phyloP scores from a whole-genome alignment of 1,139 yeast species.

The Arxiozyma bovina region DNA sequence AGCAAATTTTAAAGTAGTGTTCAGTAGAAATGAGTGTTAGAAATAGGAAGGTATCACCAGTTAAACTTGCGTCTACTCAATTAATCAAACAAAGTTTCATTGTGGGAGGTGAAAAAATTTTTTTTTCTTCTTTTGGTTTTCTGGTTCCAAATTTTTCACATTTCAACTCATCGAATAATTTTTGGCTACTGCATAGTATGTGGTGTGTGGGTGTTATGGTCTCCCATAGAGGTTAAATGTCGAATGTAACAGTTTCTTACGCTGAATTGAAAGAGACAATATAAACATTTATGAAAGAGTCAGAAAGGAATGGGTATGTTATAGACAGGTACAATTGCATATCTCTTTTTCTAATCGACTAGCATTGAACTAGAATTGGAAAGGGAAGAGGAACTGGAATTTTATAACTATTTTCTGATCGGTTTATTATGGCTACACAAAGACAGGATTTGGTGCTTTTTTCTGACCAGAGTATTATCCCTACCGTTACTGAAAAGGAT shows the following conservation, averaged over 20 bases:
- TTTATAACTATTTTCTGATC: no score
- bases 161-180: not conserved
- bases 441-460: slow-evolving; percentile 51
- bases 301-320: no score
- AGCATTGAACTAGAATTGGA: no score
- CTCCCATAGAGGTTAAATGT: no score
- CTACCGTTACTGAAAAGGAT: slow-evolving; percentile 15
- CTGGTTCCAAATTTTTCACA: not conserved
- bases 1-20: not conserved
- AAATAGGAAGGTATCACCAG: not conserved
- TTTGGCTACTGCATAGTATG: not conserved
- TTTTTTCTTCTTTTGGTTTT: no score
- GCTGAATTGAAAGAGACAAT: no score
- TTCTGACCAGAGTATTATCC: slow-evolving; percentile 44
- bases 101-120: no score
- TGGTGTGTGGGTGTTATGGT: not conserved
- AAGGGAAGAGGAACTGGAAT: no score
- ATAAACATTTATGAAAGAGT: no score
- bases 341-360: no score
- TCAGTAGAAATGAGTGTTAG: not conserved
- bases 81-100: not conserved
- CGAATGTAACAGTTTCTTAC: no score
- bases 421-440: not conserved
- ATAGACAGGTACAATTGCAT: no score
- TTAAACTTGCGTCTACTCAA: not conserved